These are phyloP conservation scores for Byssochlamys sp. DNA, from an alignment of 2,329 filamentous ascomycete genomes.

Conservation along the genomic window DNA sequence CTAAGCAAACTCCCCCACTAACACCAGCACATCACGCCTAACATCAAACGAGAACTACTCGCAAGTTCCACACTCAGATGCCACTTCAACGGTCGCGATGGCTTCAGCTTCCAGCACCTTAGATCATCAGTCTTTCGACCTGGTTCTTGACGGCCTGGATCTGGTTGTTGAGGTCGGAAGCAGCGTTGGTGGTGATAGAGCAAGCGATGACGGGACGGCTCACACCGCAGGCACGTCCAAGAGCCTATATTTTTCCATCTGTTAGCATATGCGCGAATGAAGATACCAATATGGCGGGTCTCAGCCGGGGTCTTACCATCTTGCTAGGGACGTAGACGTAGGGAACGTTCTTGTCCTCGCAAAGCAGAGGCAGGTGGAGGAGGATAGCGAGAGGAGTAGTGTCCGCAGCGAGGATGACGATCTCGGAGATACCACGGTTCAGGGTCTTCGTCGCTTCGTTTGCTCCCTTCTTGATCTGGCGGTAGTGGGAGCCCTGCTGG, in stretches of 20 bases:
- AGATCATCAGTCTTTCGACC: conserved; percentile 92
- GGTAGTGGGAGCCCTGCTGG: conserved; percentile 54
- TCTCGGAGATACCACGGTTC: conserved; percentile 80
- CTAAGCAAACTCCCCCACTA: background rate
- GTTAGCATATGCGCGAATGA: background rate
- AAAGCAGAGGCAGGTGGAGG: conserved; percentile 74
- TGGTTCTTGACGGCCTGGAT: conserved; percentile 86
- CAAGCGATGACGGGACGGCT: conserved; percentile 76
- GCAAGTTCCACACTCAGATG: background rate
- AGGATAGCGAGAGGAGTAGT: conserved; percentile 79
- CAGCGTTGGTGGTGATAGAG: conserved; percentile 85
- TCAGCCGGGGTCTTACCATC: conserved; percentile 15
- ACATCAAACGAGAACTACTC: background rate
- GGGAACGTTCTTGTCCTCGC: conserved; percentile 62
- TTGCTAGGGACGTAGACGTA: conserved; percentile 68
- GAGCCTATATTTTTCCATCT: conserved; percentile 46
- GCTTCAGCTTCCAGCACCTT: conserved; percentile 27
- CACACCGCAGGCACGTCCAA: conserved; percentile 84
- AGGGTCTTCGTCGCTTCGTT: conserved; percentile 82
- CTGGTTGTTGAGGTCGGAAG: conserved; percentile 74
- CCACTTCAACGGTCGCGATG: background rate
- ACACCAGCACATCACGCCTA: background rate
- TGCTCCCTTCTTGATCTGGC: conserved; percentile 80
- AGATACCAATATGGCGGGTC: background rate
- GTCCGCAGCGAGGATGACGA: conserved; percentile 82